Percentiles rank a stretch among this genome's conserved stretches.
phyloP scores from a whole-genome alignment of 495 filamentous ascomycete species.

The Darksidea phi region DNA sequence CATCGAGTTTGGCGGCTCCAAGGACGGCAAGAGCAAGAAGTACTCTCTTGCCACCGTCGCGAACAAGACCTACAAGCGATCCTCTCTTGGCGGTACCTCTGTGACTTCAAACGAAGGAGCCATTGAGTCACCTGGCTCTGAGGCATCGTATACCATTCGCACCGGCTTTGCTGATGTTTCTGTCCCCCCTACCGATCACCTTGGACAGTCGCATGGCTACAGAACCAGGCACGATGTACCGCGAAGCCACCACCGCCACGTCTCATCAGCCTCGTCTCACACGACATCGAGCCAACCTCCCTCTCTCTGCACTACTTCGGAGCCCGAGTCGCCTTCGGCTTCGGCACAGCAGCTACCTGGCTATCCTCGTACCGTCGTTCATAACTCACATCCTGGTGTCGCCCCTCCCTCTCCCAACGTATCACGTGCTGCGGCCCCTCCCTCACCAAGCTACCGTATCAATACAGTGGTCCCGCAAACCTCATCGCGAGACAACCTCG shows the following conservation, averaged over 20 bases:
- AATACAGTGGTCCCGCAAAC: not conserved
- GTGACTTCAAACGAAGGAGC: constrained; percentile 20
- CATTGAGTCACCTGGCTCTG: constrained; percentile 28
- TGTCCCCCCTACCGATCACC: constrained; percentile 1
- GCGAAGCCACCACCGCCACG: constrained; percentile 30
- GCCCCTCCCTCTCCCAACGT: constrained; percentile 9
- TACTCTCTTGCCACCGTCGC: constrained; percentile 10
- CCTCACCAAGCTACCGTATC: not conserved
- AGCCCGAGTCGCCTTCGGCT: constrained; percentile 21
- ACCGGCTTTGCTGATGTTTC: constrained; percentile 29
- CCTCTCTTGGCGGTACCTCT: constrained; percentile 25
- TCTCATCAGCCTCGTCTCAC: constrained; percentile 31
- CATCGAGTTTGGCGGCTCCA: constrained; percentile 16
- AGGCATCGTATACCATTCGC: constrained; percentile 23
- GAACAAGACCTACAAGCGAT: constrained; percentile 13
- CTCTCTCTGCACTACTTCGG: constrained; percentile 28
- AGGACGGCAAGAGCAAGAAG: constrained; percentile 21
- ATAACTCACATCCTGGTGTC: constrained; percentile 19
- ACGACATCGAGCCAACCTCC: constrained; percentile 25
- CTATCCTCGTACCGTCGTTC: constrained; percentile 26
- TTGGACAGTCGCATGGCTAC: constrained; percentile 11
- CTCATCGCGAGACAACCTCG: constrained; percentile 1
- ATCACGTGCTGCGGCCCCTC: constrained; percentile 7
- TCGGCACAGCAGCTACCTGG: constrained; percentile 9
- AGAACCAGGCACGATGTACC: constrained; percentile 17